Conservation (phyloP, 1,284 basidiomycete species). For the Schizopora paradoxa region DNA sequence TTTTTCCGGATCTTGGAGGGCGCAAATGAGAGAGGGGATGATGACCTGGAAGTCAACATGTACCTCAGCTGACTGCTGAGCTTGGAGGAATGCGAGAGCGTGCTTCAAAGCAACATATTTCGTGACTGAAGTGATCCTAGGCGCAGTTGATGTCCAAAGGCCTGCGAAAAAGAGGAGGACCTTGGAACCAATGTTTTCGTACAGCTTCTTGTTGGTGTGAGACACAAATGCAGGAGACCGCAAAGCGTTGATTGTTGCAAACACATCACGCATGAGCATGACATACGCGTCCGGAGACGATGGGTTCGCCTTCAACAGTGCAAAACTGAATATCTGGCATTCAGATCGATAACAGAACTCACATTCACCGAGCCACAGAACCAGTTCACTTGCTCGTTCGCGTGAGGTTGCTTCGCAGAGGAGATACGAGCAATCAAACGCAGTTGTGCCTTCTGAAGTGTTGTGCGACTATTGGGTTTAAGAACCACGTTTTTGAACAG, state of each 20-base stretch:
- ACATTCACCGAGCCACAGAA: constrained; percentile 34
- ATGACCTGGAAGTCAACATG: constrained; percentile 83
- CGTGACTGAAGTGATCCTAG: constrained; percentile 25
- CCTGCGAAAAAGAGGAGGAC: constrained; percentile 79
- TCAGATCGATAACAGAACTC: constrained; percentile 18
- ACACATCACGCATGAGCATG: constrained; percentile 52
- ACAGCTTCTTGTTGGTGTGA: constrained; percentile 58
- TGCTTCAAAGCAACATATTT: constrained; percentile 53
- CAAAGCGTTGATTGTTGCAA: constrained; percentile 53
- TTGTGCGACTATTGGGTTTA: constrained; percentile 56
- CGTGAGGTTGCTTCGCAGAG: constrained; percentile 42
- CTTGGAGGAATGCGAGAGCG: constrained; percentile 73
- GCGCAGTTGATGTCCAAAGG: constrained; percentile 45
- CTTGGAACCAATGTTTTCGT: constrained; percentile 65
- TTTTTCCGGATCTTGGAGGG: constrained; percentile 50
- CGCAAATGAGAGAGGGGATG: constrained; percentile 71
- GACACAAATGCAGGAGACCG: constrained; percentile 45
- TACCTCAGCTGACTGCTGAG: constrained; percentile 51
- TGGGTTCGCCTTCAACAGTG: too few species aligned
- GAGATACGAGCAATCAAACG: constrained; percentile 47
- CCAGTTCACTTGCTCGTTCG: constrained; percentile 41
- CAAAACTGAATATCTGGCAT: too few species aligned
- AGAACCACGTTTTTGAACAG: constrained; percentile 43
- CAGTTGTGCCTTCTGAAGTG: constrained; percentile 50
- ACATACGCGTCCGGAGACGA: too few species aligned